Evolutionary conservation across 169 alveolate genomes (phyloP), one percentile per base, ranked within the genome.

Genomic region (Cryptosporidium viatorum): DNA sequence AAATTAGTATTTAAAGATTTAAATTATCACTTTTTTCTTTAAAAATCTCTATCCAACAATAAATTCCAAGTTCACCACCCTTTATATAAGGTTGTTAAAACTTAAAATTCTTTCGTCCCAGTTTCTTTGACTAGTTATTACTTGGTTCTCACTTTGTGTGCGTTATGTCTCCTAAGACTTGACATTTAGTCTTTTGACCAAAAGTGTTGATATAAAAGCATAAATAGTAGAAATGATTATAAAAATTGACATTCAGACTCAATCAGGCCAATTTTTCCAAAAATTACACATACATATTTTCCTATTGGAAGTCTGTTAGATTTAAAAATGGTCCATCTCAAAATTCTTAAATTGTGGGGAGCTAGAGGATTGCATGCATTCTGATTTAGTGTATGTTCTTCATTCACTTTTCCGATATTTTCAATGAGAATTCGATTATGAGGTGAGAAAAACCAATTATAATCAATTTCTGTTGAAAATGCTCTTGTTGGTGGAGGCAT

Each of bases 81-180:
- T 55, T 55, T 55, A 26, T 16, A 8, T 23, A 0, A 3, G 18
- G 16, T 2, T 55, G 5, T 48, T 14, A 14, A 48, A 6, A 23
- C 37, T 26, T n/a, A 6, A 31, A 65, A 35, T 65, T n/a, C 71
- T n/a, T 37, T 33, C 26, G 48, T 65, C 51, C 23, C 71, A 35
- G 43, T 65, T 62, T 65, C 48, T 26, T 65, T 65, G 69, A 59
- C 21, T 29, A 31, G 50, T 65, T 33, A 31, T 65, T 26, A 65
- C 71, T 33, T 65, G 50, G 71, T 8, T 12, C 26, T 65, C 51
- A 65, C 37, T 14, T 14, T n/a, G 51, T 14, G 16, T 14, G 26
- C 74, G 89, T 80, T 74, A 43, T 60, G 89, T 80, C 89, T 80
- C 41, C 69, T 4, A 62, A 60, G 89, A 80, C 89, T 41, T 80